Evolutionary conservation across 129 eudicot species (phyloP).

Genomic region (Flaveria bidentis): DNA sequence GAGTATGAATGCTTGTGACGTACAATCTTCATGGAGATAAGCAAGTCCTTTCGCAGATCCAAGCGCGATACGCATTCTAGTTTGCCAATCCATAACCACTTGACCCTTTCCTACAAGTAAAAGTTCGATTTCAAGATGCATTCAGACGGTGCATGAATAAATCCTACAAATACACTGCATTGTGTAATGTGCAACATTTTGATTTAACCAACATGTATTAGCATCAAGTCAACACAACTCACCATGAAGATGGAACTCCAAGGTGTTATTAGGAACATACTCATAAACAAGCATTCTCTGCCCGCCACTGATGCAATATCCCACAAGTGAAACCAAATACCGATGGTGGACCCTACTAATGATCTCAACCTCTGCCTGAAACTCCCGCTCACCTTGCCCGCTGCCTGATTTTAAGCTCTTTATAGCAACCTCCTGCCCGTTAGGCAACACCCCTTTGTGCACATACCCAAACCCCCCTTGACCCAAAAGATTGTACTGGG

Average conservation of each 20-base stretch:
- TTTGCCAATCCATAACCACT: slow-evolving; percentile 65
- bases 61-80: slow-evolving; percentile 75
- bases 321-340: slow-evolving; percentile 70
- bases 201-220: slow-evolving; percentile 22
- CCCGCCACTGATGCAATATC: slow-evolving; percentile 61
- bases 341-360: slow-evolving; percentile 84
- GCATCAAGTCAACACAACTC: slow-evolving; percentile 33
- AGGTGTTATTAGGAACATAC: slow-evolving; percentile 62
- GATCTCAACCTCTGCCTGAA: slow-evolving; percentile 74
- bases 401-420: slow-evolving; percentile 76
- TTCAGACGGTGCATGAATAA: slow-evolving; percentile 21
- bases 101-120: slow-evolving; percentile 59
- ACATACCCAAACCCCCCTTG: slow-evolving; percentile 78
- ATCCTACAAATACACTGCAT: slow-evolving; percentile 35
- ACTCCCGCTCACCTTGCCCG: slow-evolving; percentile 80
- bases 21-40: slow-evolving; percentile 96
- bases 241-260: slow-evolving; percentile 72
- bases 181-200: slow-evolving; percentile 29
- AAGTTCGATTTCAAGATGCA: slow-evolving; percentile 38
- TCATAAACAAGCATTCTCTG: slow-evolving; percentile 72
- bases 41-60: slow-evolving; percentile 98
- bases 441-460: slow-evolving; percentile 63
- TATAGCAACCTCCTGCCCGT: slow-evolving; percentile 62
- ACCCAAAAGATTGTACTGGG: slow-evolving; percentile 52
- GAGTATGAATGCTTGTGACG: slow-evolving; percentile 11